Base-by-base conservation (phyloP, 495 filamentous ascomycete genomes). In the Friedmanniomyces endolithicus region DNA sequence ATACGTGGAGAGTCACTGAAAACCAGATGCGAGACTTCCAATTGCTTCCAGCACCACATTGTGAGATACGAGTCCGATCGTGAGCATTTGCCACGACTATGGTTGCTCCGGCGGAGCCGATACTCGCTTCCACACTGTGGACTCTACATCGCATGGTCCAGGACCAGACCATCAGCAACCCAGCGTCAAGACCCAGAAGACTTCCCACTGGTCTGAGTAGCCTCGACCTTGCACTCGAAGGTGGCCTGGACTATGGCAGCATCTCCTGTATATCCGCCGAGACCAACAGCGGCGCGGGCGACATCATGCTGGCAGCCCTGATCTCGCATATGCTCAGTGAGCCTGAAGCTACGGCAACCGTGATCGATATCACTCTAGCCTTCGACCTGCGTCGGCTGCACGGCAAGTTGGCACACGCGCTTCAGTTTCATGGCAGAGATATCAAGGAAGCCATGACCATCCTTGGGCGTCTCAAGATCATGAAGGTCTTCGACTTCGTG, bases 401-500 rank as follows among this genome's bases (percentile, higher is more conserved):
- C 16, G 31, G 25, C 19, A 16, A 24, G 37, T 4, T 50, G 19
- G 17, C 11, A 1, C 17, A 12, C 17, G 12, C 12, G 7, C 33
- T 51, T 23, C 40, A 35, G 35, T 1, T 11, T 31, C 48, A 12
- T 11, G 41, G 31, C 23, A 52, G 33, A 14, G 39, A 53, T 40
- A 19, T 6, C 16, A 12, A 11, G 17, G 55, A 17, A 14, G 51
- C 57, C 6, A 34, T 52, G 29, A 17, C 9, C n/a, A 71, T 71
- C 50, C 66, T 84, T 0, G 74, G 78, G 37, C 65, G 67, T 23
- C 69, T 81, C 9, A 70, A 68, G 22, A 73, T 84, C 37, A 75
- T 79, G 53, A 62, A 75, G 2, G 74, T 83, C 6, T 82, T 83
- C 62, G 79, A 84, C 57, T 60, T 79, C 19, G 71, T 77, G 51